Conservation (phyloP, 2,329 filamentous ascomycete species). For the Plectosphaerella sp. region DNA sequence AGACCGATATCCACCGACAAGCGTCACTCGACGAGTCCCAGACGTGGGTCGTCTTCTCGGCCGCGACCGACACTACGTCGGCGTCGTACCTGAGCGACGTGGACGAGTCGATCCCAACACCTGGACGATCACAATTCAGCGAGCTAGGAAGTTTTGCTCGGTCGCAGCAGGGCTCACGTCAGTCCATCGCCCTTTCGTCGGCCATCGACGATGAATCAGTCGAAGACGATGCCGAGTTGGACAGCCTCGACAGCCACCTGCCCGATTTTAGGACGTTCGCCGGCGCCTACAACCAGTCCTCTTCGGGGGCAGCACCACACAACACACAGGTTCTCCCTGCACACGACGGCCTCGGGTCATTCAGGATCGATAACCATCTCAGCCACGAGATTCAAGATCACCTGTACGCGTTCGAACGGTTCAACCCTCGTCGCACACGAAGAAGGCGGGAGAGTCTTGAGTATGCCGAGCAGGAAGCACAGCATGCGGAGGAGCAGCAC, state of each 20-base stretch:
- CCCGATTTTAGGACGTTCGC: constrained; percentile 74
- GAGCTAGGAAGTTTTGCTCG: constrained; percentile 72
- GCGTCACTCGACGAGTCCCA: constrained; percentile 63
- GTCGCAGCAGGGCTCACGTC: constrained; percentile 45
- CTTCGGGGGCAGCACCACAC: constrained; percentile 28
- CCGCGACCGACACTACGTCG: constrained; percentile 59
- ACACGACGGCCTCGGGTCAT: constrained; percentile 89
- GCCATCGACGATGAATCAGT: constrained; percentile 29
- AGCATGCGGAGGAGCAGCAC: constrained; percentile 55
- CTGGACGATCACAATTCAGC: constrained; percentile 69
- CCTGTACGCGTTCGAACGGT: constrained; percentile 83
- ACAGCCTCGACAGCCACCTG: constrained; percentile 88
- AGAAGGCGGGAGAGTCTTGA: constrained; percentile 50
- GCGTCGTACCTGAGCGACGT: constrained; percentile 66
- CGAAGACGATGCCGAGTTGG: constrained; percentile 75
- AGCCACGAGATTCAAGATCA: constrained; percentile 68
- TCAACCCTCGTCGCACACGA: constrained; percentile 66
- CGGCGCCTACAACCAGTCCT: constrained; percentile 31
- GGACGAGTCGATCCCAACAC: constrained; percentile 57
- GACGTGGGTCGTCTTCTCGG: constrained; percentile 96
- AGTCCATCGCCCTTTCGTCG: constrained; percentile 31
- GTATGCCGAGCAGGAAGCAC: constrained; percentile 43
- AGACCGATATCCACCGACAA: constrained; percentile 24
- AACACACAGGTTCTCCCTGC: constrained; percentile 65
- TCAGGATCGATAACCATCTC: constrained; percentile 58